A percentile compares a stretch with the other conserved stretches of the same genome.
Evolutionary conservation across 73 alveolate genomes (phyloP).

Genomic region (Paramecium biaurelia): DNA sequence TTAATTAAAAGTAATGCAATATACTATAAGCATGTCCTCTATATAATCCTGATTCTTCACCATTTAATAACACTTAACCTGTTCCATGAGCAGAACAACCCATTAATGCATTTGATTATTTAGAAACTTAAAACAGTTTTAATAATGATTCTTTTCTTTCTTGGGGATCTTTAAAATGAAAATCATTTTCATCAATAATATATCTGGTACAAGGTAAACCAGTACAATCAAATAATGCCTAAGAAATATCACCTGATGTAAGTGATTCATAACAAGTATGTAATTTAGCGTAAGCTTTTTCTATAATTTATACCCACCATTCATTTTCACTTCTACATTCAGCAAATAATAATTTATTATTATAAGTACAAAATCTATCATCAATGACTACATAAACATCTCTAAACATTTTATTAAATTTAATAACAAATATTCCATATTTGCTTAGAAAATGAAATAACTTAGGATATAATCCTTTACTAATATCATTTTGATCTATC

Average conservation of each 20-base stretch:
- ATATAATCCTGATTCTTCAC: conserved; percentile 48
- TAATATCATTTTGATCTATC: conserved; percentile 33
- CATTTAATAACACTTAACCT: not conserved
- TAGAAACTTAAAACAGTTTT: not conserved
- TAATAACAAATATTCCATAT: conserved; percentile 78
- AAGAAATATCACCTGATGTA: conserved; percentile 75
- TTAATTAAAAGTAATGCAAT: not conserved
- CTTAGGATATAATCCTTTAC: conserved; percentile 47
- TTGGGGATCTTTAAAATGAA: not conserved
- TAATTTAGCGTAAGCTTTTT: conserved; percentile 88
- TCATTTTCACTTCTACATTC: conserved; percentile 75
- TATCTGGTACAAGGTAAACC: conserved; percentile 46
- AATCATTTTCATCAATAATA: not conserved
- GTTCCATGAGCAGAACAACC: conserved; percentile 60
- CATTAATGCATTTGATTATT: not conserved
- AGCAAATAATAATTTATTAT: conserved; percentile 69
- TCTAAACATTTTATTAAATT: conserved; percentile 72
- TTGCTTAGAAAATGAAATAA: conserved; percentile 43
- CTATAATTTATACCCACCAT: conserved; percentile 85
- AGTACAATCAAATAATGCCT: conserved; percentile 80
- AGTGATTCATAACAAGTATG: conserved; percentile 76
- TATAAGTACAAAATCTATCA: conserved; percentile 74
- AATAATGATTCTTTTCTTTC: not conserved
- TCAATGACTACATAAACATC: conserved; percentile 77
- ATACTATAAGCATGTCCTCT: conserved; percentile 61